Percentiles rank a stretch among this genome's conserved stretches.
Conservation (phyloP, 1,139 yeast genomes). For the Candida pseudocylindracea region DNA sequence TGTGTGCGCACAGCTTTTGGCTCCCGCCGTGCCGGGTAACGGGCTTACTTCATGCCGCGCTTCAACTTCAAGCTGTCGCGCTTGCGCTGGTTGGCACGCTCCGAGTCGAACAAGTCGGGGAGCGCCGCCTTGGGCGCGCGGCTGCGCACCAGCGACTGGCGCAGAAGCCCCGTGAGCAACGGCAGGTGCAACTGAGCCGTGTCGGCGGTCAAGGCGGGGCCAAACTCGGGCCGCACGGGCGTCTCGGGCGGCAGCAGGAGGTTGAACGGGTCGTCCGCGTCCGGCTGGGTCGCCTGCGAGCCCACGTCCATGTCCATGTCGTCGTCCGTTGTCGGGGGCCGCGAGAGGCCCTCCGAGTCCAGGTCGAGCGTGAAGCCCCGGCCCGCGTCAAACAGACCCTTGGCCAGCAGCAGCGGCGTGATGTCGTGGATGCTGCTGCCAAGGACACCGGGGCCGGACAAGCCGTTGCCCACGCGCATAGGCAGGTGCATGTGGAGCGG, state of each 20-base stretch:
- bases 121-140: conserved; percentile 3
- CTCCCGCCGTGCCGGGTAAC: too few species aligned
- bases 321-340: conserved; percentile 18
- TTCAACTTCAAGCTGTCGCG: conserved; percentile 23
- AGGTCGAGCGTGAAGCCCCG: not conserved
- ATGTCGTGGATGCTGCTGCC: conserved; percentile 20
- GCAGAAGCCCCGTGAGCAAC: conserved; percentile 18
- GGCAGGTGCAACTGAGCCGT: conserved; percentile 4
- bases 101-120: conserved; percentile 15
- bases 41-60: conserved; percentile 17
- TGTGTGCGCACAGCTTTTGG: too few species aligned
- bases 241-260: too few species aligned
- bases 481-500: conserved; percentile 10
- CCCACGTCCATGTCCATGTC: conserved; percentile 8
- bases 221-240: too few species aligned
- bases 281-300: too few species aligned
- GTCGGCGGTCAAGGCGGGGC: not conserved
- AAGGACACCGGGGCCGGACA: too few species aligned
- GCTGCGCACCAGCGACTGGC: not conserved
- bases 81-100: conserved; percentile 10
- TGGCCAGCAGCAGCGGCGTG: conserved; percentile 19
- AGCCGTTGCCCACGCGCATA: conserved; percentile 9
- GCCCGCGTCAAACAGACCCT: conserved; percentile 10
- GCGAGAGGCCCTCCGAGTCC: conserved; percentile 4
- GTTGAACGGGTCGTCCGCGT: too few species aligned